Evolutionary conservation across 1,139 yeast species (phyloP), one percentile per base, ranked within the genome.

Genomic region (Taphrina communis): DNA sequence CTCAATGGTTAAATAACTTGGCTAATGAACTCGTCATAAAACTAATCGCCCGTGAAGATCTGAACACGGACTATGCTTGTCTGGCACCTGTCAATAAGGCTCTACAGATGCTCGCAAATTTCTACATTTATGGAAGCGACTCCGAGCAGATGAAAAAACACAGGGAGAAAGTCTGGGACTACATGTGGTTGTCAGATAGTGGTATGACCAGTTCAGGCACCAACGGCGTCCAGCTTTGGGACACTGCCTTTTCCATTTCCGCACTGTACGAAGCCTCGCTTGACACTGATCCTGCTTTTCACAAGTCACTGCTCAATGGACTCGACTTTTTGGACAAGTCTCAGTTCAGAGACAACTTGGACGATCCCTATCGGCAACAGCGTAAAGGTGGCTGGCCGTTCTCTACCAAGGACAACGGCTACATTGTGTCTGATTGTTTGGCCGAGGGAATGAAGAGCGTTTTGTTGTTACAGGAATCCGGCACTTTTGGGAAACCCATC

Each of bases 211-310:
- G 90, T 69, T 90, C 90, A 90, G 99, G 99, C 9, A 95, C 99
- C 0, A 95, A 95, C 78, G 99, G 99, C 39, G 92, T 91, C 0
- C 99, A 95, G 78, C 93, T 89, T 0, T 95, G 99, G 99, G 99
- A 95, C 78, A 88, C 88, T 25, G 93, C 97, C 0, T 94, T 95
- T 78, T 88, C 90, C 74, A 82, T 94, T 41, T 99, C 95, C 76
- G 91, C 91, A 75, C 84, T 86, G 72, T 87, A 90, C 71, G 81
- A 85, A 76, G 90, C 97, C 0, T 97, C 97, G 0, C 78, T 94
- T 42, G 94, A 90, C 1, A 75, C 82, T 53, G 88, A 90, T 0
- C 86, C 87, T 76, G 66, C 60, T 7, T 91, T 85, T 76, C 85
- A 84, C 68, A 85, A 85, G 2, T 81, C 86, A 74, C 84, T 94